Base-by-base conservation (phyloP, 257 asterid genomes). In the Handroanthus guayacan region DNA sequence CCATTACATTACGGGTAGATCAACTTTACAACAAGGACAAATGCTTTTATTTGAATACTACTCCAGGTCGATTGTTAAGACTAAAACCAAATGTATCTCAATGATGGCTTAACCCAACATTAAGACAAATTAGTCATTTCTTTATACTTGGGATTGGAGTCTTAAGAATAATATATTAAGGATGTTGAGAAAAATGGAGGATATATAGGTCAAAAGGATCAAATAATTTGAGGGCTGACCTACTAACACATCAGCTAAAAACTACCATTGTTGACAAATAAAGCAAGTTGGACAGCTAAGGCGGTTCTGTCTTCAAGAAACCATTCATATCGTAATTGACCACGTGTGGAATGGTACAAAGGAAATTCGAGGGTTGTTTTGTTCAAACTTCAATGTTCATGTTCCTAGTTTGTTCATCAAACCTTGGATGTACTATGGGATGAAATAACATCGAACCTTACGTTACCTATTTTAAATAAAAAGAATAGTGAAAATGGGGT, bases 261-360 rank as follows among this genome's bases (percentile, higher is more conserved):
- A 75, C 55, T 8, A 58, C 45, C 8, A 52, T 67, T 37, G 47
- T 67, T 67, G 76, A 36, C 68, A 44, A 57, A 48, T 47, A 44
- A n/a, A 16, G 50, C 79, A 67, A 73, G 79, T 48, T 79, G 76
- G 76, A 65, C 76, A 79, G 75, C 83, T 73, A 51, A 73, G 67
- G 55, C 31, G 67, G 5, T 54, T 54, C 17, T 54, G 61, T 54
- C 61, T 54, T 54, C 10, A 6, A n/a, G 6, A 51, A 54, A 54
- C 17, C 10, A 20, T 57, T 20, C 63, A 57, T 39, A 57, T 38
- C 56, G 37, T 67, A 47, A 56, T 74, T 18, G 45, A 67, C 43
- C 38, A 39, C 68, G 39, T 17, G 65, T 60, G 58, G 17, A n/a
- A 37, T 68, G 51, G 64, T 68, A 52, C 58, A 52, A 52, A 16